Base-by-base conservation (phyloP, 176 grass and related monocot genomes). In the Tillandsia fasciculata region DNA sequence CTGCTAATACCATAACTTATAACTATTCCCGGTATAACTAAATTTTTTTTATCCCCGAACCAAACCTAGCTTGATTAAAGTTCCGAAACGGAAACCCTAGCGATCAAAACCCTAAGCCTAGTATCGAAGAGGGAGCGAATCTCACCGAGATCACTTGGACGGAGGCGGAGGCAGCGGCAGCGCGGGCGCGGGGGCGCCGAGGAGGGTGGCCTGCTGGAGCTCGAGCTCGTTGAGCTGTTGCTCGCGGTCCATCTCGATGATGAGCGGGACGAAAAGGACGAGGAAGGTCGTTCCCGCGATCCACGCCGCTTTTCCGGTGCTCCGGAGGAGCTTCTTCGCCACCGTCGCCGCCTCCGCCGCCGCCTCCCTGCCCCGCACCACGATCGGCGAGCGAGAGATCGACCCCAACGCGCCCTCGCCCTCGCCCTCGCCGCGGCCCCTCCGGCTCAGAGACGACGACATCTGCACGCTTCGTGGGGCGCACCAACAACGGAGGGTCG, bases 211-310 rank as follows among this genome's bases (percentile, higher is more conserved):
- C 78, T 92, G 76, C 69, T 92, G 83, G 70, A 96, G 64, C 79
- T 96, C 91, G 48, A 96, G 52, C 12, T 92, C 86, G 79, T 84
- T 91, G 74, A 96, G 61, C 79, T 87, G 81, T 74, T 87, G 83
- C 73, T 92, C 92, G 17, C 81, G 88, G 29, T 96, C 86, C 86
- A 92, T 89, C 83, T 87, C 88, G 69, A 92, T 89, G 83, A 96
- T 90, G 64, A 96, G 86, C 26, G 92, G 92, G 48, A 92, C 81
- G 12, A 83, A 81, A 11, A 96, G 80, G 12, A 96, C 80, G 10
- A 91, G 83, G 78, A 91, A 96, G n/a, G 92, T 89, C 2, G 92
- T 96, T 2, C 85, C 88, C 0, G 81, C 88, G 73, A 96, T 96
- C 92, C 88, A 96, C 2, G 88, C 88, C 15, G 88, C 88, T 78